Conservation (phyloP, 1,284 basidiomycete species). For the Cystobasidium slooffiae region DNA sequence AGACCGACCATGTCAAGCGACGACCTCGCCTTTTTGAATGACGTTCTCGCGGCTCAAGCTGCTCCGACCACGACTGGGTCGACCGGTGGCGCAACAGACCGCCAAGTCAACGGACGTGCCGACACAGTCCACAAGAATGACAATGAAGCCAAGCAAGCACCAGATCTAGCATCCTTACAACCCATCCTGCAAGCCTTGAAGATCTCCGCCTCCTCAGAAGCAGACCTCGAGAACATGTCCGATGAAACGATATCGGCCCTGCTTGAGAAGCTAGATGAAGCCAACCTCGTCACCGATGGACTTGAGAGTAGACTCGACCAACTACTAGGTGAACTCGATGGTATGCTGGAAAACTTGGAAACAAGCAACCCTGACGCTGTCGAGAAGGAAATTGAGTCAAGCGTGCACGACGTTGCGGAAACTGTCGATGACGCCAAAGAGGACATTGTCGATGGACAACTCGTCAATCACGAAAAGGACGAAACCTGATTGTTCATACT, state of each 20-base stretch:
- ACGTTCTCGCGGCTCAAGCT: conserved; percentile 5
- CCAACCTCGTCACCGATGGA: conserved; percentile 32
- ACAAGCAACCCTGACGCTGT: conserved; percentile 9
- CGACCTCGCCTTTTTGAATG: conserved; percentile 35
- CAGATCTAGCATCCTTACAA: conserved; percentile 12
- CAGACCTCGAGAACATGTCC: conserved; percentile 34
- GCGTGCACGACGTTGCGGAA: not conserved
- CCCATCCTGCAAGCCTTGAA: conserved; percentile 31
- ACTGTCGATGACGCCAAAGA: not conserved
- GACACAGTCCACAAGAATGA: not conserved
- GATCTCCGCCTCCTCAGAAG: conserved; percentile 25
- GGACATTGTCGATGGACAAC: conserved; percentile 4
- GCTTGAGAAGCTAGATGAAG: conserved; percentile 37
- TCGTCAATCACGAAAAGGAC: conserved; percentile 15
- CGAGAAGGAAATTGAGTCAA: conserved; percentile 15
- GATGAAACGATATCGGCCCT: conserved; percentile 30
- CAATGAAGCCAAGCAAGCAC: not conserved
- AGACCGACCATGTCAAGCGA: conserved; percentile 27
- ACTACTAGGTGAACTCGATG: conserved; percentile 39
- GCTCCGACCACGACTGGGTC: not conserved
- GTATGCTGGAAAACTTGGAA: conserved; percentile 33
- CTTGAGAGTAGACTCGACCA: conserved; percentile 37
- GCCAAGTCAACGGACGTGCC: conserved; percentile 1
- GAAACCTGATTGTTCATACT: too few species aligned
- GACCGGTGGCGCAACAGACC: conserved; percentile 7